phyloP scores from a whole-genome alignment of 1,284 basidiomycete species.

The Moesziomyces globuligerus region DNA sequence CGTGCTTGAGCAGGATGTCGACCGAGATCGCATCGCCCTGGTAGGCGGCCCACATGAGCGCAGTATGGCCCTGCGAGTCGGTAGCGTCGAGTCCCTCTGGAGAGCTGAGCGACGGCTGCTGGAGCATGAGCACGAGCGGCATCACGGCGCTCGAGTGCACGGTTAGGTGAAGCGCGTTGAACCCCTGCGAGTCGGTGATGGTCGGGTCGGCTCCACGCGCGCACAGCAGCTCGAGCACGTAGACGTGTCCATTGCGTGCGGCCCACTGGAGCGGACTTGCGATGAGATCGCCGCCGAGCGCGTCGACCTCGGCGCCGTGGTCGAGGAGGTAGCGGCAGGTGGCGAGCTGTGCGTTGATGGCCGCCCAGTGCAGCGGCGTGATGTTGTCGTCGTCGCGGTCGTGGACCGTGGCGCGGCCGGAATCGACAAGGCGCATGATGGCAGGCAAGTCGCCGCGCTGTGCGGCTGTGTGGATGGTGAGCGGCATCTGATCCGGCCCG shows the following conservation, averaged over 20 bases:
- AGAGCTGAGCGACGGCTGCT: slow-evolving; percentile 76
- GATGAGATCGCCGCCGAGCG: slow-evolving; percentile 90
- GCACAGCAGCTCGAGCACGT: slow-evolving; percentile 90
- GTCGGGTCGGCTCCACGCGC: slow-evolving; percentile 89
- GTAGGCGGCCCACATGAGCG: slow-evolving; percentile 99
- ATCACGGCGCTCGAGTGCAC: slow-evolving; percentile 94
- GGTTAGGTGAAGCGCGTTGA: slow-evolving; percentile 93
- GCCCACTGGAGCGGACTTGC: slow-evolving; percentile 99
- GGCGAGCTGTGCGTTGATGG: slow-evolving; percentile 82
- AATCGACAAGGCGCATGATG: slow-evolving; percentile 78
- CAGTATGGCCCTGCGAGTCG: slow-evolving; percentile 91
- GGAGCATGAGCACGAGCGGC: slow-evolving; percentile 85
- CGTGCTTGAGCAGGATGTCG: slow-evolving; percentile 86
- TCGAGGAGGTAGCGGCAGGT: slow-evolving; percentile 74
- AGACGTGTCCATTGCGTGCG: slow-evolving; percentile 91
- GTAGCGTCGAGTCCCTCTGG: slow-evolving; percentile 43
- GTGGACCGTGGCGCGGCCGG: slow-evolving; percentile 78
- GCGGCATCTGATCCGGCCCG: slow-evolving; percentile 32
- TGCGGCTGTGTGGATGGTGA: slow-evolving; percentile 82
- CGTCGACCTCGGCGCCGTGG: slow-evolving; percentile 93
- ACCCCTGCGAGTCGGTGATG: slow-evolving; percentile 90
- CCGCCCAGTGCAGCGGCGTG: slow-evolving; percentile 95
- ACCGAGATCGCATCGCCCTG: slow-evolving; percentile 97
- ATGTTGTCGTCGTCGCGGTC: slow-evolving; percentile 90
- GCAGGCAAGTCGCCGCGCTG: slow-evolving; percentile 83